These are phyloP conservation scores for Debaryomycetaceae sp. DNA, from an alignment of 1,139 yeast genomes.

Conservation along the genomic window DNA sequence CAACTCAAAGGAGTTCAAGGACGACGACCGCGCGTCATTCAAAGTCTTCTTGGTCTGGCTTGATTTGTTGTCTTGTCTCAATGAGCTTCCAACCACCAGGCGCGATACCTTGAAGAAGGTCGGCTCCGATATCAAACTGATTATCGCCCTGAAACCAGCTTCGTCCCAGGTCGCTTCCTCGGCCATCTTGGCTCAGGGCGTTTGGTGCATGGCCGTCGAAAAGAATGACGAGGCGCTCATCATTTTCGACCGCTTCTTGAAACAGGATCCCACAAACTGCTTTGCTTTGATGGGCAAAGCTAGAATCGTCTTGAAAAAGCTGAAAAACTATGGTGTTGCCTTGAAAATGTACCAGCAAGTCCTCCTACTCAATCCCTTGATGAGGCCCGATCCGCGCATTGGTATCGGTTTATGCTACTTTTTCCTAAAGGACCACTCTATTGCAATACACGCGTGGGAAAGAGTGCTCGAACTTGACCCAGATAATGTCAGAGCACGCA, in stretches of 20 bases:
- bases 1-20: constrained; percentile 25
- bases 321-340: constrained; percentile 61
- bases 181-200: constrained; percentile 53
- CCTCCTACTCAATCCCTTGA: constrained; percentile 61
- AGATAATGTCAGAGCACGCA: constrained; percentile 47
- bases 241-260: constrained; percentile 44
- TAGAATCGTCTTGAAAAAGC: constrained; percentile 58
- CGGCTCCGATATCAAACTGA: constrained; percentile 8
- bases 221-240: constrained; percentile 59
- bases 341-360: constrained; percentile 77
- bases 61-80: constrained; percentile 29
- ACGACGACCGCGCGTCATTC: constrained; percentile 42
- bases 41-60: constrained; percentile 70
- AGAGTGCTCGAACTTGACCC: constrained; percentile 64
- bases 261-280: constrained; percentile 44
- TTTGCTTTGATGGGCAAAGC: constrained; percentile 83
- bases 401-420: constrained; percentile 95
- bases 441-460: constrained; percentile 78
- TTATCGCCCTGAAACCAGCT: constrained; percentile 6
- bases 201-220: constrained; percentile 34
- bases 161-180: constrained; percentile 12
- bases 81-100: constrained; percentile 16
- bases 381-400: constrained; percentile 85
- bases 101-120: constrained; percentile 14
- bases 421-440: constrained; percentile 66